phyloP scores from a whole-genome alignment of 192 early-diverging fungal genomes.

The Backusella parvicylindrica region DNA sequence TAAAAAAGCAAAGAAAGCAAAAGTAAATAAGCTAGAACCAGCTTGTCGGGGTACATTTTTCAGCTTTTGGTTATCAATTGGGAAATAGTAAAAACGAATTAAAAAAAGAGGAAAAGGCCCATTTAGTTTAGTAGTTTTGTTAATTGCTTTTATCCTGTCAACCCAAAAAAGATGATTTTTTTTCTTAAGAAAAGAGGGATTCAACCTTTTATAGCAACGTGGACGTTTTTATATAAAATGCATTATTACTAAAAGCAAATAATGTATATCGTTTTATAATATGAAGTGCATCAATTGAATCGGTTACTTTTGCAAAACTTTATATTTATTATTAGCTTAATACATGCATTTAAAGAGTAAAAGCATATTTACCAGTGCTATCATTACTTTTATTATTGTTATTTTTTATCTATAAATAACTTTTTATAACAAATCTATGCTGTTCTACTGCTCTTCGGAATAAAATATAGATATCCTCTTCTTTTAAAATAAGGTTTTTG shows the following conservation, averaged over 20 bases:
- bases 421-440: not conserved
- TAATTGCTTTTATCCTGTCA: not conserved
- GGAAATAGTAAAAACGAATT: too few relatives aligned
- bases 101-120: not conserved
- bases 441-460: not conserved
- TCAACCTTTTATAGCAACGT: not conserved
- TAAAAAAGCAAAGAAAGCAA: not conserved
- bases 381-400: not conserved
- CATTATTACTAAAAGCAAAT: not conserved
- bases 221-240: not conserved
- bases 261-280: not conserved
- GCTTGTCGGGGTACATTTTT: too few relatives aligned
- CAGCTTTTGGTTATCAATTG: too few relatives aligned
- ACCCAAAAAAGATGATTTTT: not conserved
- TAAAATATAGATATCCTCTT: not conserved
- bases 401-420: not conserved
- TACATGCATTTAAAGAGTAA: not conserved
- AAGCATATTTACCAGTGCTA: not conserved
- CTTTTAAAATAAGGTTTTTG: not conserved
- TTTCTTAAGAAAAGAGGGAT: not conserved
- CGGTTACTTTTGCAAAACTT: not conserved
- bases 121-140: not conserved
- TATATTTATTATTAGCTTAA: not conserved
- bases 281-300: not conserved
- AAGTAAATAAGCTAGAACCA: not conserved